These are phyloP conservation scores for Pelagomonas calceolata DNA, from an alignment of 108 stramenopile genomes.

Conservation along the genomic window DNA sequence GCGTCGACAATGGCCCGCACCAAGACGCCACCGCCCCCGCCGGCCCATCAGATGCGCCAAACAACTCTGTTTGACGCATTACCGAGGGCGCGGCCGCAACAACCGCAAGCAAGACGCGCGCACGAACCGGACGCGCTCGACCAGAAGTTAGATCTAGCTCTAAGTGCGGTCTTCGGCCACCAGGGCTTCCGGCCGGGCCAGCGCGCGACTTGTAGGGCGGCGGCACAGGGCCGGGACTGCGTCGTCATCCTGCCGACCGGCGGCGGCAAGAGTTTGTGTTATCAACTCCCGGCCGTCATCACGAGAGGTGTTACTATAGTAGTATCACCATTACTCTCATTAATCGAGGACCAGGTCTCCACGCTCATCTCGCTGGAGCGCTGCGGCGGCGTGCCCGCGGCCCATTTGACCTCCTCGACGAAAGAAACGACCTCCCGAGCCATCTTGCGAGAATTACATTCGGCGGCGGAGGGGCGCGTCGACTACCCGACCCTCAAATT, in stretches of 20 bases:
- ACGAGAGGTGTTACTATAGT: slow-evolving; percentile 82
- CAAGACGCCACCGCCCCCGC: too few relatives aligned
- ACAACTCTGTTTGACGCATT: too few relatives aligned
- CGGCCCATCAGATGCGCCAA: too few relatives aligned
- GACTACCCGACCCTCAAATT: slow-evolving; percentile 49
- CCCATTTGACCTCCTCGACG: neutral
- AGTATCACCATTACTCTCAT: slow-evolving; percentile 81
- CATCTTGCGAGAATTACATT: slow-evolving; percentile 51
- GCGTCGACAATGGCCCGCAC: too few relatives aligned
- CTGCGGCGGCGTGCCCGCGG: neutral
- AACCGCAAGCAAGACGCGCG: too few relatives aligned
- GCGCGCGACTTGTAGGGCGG: slow-evolving; percentile 70
- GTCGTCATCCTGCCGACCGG: slow-evolving; percentile 99
- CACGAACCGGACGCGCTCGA: too few relatives aligned
- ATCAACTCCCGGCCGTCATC: slow-evolving; percentile 93
- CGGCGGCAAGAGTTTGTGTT: slow-evolving; percentile 88
- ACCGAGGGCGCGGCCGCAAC: too few relatives aligned
- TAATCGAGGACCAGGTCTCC: slow-evolving; percentile 96
- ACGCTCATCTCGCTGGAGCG: neutral
- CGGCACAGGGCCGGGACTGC: slow-evolving; percentile 75
- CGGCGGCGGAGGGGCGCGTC: neutral
- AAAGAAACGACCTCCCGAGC: slow-evolving; percentile 66
- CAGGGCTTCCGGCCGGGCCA: slow-evolving; percentile 77
- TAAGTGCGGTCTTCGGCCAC: slow-evolving; percentile 72
- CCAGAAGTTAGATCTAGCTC: slow-evolving; percentile 1